phyloP scores from a whole-genome alignment of 2,329 filamentous ascomycete genomes.

The Arthrocladium fulminans region DNA sequence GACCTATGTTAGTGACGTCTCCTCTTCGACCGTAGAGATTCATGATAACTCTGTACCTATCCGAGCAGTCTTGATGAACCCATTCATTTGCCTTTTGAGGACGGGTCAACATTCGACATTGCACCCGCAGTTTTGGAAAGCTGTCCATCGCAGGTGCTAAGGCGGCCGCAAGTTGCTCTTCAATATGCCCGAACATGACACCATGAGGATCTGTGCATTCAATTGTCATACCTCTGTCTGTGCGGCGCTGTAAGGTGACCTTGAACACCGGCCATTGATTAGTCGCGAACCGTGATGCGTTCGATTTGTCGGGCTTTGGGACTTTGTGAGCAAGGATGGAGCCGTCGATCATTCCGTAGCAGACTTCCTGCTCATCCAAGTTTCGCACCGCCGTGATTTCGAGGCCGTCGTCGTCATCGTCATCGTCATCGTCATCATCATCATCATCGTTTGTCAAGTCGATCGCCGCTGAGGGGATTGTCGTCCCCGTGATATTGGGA shows the following conservation, averaged over 20 bases:
- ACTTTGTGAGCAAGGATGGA: conserved; percentile 17
- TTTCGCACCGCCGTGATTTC: conserved; percentile 21
- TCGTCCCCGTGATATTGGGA: conserved; percentile 40
- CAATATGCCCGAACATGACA: conserved; percentile 66
- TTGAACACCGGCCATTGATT: conserved; percentile 22
- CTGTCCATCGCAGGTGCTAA: conserved; percentile 67
- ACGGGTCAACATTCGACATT: conserved; percentile 61
- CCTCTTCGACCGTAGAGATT: conserved; percentile 71
- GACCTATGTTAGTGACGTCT: conserved; percentile 57
- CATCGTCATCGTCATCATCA: conserved; percentile 23
- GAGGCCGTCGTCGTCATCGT: conserved; percentile 42
- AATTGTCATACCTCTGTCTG: conserved; percentile 45
- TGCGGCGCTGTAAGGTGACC: conserved; percentile 15
- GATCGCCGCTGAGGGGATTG: conserved; percentile 36
- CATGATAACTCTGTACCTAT: conserved; percentile 56
- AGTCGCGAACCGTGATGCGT: background rate
- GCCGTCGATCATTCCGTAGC: conserved; percentile 20
- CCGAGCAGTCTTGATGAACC: conserved; percentile 54
- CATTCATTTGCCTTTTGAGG: conserved; percentile 55
- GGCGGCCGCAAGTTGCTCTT: conserved; percentile 55
- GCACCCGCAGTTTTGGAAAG: conserved; percentile 57
- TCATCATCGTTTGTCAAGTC: conserved; percentile 18
- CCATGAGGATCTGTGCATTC: conserved; percentile 64
- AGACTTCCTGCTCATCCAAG: conserved; percentile 21
- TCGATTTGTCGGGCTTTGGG: conserved; percentile 18